Conservation (phyloP, 208 protist species). For the Leishmania aethiopica region DNA sequence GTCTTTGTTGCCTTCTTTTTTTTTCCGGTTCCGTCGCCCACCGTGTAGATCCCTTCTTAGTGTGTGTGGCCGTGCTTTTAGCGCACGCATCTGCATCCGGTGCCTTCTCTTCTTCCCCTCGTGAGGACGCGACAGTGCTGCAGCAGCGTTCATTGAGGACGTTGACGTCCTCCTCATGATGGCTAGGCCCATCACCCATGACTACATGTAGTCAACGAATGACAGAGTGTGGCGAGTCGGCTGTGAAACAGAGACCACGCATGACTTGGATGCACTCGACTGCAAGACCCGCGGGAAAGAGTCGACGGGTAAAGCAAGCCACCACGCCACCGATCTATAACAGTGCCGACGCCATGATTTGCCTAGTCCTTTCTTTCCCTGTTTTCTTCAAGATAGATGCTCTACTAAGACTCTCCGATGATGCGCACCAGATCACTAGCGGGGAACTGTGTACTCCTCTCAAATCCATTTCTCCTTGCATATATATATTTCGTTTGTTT, state of each 20-base stretch:
- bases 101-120: neutral
- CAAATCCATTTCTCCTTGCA: neutral
- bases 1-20: neutral
- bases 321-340: neutral
- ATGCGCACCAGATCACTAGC: neutral
- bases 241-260: neutral
- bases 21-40: neutral
- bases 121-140: neutral
- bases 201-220: neutral
- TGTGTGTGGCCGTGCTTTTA: neutral
- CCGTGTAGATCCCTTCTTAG: neutral
- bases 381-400: neutral
- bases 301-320: neutral
- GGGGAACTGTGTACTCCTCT: neutral
- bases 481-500: neutral
- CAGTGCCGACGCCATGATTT: neutral
- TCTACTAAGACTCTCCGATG: neutral
- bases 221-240: neutral
- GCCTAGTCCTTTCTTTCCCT: neutral
- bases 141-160: neutral
- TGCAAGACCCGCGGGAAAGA: neutral
- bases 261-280: neutral
- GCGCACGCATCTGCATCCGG: neutral
- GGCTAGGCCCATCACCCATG: neutral
- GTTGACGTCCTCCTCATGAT: neutral